Conservation (phyloP, 768 basidiomycete genomes). For the Boletus eberwhitei region DNA sequence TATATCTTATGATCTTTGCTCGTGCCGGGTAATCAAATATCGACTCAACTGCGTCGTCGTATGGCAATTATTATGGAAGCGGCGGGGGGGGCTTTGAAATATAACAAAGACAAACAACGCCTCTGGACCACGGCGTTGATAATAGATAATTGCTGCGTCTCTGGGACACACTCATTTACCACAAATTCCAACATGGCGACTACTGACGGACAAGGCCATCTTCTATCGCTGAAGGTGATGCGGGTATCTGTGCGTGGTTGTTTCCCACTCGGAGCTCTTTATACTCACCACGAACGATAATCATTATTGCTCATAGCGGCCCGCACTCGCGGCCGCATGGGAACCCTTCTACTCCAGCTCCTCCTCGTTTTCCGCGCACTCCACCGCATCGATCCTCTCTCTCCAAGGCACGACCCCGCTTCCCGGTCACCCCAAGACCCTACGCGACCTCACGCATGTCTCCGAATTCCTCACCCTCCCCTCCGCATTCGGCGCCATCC, state of each 20-base stretch:
- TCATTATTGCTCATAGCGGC: constrained; percentile 46
- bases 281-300: constrained; percentile 2
- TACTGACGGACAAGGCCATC: constrained; percentile 58
- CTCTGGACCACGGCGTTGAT: neutral
- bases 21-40: neutral
- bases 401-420: constrained; percentile 71
- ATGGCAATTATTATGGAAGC: constrained; percentile 1
- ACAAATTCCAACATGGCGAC: constrained; percentile 13
- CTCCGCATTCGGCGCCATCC: constrained; percentile 79
- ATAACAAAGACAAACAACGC: constrained; percentile 26
- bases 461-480: constrained; percentile 80
- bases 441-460: constrained; percentile 76
- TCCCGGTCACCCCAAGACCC: constrained; percentile 74
- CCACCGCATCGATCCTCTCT: constrained; percentile 73
- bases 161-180: neutral
- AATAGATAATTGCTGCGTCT: neutral
- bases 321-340: constrained; percentile 72
- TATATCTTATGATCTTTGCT: no score
- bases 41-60: no score
- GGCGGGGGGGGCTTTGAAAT: constrained; percentile 16
- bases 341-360: constrained; percentile 86
- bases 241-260: constrained; percentile 69
- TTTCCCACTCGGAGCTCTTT: neutral
- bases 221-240: constrained; percentile 83
- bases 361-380: constrained; percentile 76